Conservation (phyloP, 2,329 filamentous ascomycete species). For the Parascedosporium putredinis region DNA sequence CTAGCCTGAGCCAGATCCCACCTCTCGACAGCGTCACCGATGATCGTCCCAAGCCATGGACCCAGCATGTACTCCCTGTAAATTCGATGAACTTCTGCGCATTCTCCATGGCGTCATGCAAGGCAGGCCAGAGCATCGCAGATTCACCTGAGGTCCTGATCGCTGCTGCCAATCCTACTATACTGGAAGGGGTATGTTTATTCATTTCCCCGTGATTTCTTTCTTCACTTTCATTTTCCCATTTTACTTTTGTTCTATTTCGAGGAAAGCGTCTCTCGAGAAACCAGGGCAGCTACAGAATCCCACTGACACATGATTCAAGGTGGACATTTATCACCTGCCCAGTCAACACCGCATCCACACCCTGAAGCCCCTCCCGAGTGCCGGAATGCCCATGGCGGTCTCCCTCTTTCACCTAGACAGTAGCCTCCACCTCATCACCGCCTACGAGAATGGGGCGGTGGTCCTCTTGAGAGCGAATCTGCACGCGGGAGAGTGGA, state of each 20-base stretch:
- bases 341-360: slow-evolving; percentile 63
- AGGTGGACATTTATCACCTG: slow-evolving; percentile 75
- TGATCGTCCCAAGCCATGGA: slow-evolving; percentile 59
- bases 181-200: slow-evolving; percentile 55
- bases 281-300: too few species aligned
- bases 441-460: slow-evolving; percentile 79
- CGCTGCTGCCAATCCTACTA: slow-evolving; percentile 69
- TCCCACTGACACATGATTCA: background rate
- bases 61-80: slow-evolving; percentile 73
- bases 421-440: slow-evolving; percentile 49
- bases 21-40: slow-evolving; percentile 54
- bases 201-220: too few species aligned
- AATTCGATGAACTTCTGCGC: slow-evolving; percentile 95
- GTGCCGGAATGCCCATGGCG: slow-evolving; percentile 82
- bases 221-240: background rate
- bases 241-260: background rate
- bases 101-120: slow-evolving; percentile 38
- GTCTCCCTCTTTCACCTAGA: slow-evolving; percentile 48
- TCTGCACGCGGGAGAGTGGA: slow-evolving; percentile 29
- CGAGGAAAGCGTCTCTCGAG: too few species aligned
- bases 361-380: slow-evolving; percentile 36
- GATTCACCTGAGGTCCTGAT: slow-evolving; percentile 44
- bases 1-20: slow-evolving; percentile 52
- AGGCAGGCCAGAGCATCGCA: slow-evolving; percentile 10
- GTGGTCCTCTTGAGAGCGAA: slow-evolving; percentile 53